These are phyloP conservation scores for Exophiala sp. DNA, from an alignment of 2,329 filamentous ascomycete species.

Conservation along the genomic window DNA sequence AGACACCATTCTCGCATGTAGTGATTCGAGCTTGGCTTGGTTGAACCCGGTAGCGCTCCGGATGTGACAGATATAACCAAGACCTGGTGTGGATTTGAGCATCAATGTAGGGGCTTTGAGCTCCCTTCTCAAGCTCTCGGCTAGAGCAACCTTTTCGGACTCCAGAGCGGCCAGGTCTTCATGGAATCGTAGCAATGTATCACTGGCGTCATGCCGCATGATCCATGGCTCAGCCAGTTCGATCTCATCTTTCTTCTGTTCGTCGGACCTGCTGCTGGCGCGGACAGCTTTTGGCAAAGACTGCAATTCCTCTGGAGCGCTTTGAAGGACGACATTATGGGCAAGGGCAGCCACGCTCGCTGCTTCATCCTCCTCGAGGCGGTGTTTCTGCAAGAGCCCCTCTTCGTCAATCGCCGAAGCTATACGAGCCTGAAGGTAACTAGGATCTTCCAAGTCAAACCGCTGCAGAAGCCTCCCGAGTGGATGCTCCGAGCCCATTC, in stretches of 20 bases:
- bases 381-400: constrained; percentile 73
- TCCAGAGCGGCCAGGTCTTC: constrained; percentile 55
- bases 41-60: constrained; percentile 56
- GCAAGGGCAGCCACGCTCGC: constrained; percentile 67
- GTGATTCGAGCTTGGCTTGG: constrained; percentile 44
- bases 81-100: constrained; percentile 76
- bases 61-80: constrained; percentile 87
- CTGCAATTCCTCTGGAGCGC: constrained; percentile 56
- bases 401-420: constrained; percentile 83
- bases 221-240: constrained; percentile 53
- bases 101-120: constrained; percentile 61
- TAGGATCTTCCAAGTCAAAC: constrained; percentile 62
- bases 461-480: constrained; percentile 46
- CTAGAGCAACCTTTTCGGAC: constrained; percentile 56
- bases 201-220: constrained; percentile 61
- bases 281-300: constrained; percentile 50
- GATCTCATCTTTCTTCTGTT: constrained; percentile 34
- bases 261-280: constrained; percentile 29
- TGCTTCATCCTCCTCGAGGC: constrained; percentile 65
- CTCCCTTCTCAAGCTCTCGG: constrained; percentile 54
- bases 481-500: background rate
- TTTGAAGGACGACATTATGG: constrained; percentile 61
- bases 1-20: constrained; percentile 54
- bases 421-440: constrained; percentile 65
- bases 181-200: constrained; percentile 62